Percentiles rank a stretch among this genome's conserved stretches.
These are phyloP conservation scores for Fraxinus cuspidata DNA, from an alignment of 257 asterid genomes.

Conservation along the genomic window DNA sequence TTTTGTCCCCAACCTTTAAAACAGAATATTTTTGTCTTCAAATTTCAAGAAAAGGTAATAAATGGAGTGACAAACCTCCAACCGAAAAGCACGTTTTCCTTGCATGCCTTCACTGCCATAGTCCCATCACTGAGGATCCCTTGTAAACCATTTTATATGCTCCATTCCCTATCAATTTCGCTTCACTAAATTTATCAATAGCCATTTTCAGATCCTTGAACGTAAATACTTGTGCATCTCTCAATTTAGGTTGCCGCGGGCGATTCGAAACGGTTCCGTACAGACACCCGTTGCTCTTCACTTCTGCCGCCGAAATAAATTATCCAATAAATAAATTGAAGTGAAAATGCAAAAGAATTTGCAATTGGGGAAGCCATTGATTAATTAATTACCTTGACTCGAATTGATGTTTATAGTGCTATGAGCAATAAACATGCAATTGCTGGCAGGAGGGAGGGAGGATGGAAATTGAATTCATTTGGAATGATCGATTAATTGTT, in stretches of 20 bases:
- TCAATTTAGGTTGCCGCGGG: slow-evolving; percentile 32
- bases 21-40: no score
- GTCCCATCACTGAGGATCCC: no score
- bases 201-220: slow-evolving; percentile 52
- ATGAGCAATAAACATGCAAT: slow-evolving; percentile 62
- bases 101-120: no score
- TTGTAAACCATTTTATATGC: no score
- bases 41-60: no score
- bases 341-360: background rate
- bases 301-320: slow-evolving; percentile 22
- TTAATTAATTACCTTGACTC: background rate
- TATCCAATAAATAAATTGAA: background rate
- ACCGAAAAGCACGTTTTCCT: no score
- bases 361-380: background rate
- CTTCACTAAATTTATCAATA: no score
- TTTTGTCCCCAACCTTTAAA: no score
- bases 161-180: no score
- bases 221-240: slow-evolving; percentile 62
- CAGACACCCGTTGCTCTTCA: slow-evolving; percentile 47
- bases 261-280: slow-evolving; percentile 39
- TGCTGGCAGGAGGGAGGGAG: background rate
- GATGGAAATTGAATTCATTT: no score
- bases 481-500: no score
- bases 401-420: slow-evolving; percentile 48
- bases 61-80: no score